These are phyloP conservation scores for Orbilia quercus DNA, from an alignment of 2,329 filamentous ascomycete genomes.

Conservation along the genomic window DNA sequence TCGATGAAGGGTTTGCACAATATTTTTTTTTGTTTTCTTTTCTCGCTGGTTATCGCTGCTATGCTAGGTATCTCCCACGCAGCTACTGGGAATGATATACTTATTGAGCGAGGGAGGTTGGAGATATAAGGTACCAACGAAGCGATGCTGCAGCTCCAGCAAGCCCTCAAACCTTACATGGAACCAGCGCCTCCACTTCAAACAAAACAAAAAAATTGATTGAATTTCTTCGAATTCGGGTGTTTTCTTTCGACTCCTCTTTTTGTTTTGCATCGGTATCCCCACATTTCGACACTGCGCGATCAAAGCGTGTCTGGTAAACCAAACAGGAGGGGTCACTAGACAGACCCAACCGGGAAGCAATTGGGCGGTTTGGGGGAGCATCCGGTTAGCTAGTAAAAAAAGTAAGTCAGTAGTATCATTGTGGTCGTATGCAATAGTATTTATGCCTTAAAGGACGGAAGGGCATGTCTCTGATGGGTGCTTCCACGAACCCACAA, in stretches of 20 bases:
- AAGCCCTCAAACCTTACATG: slow-evolving; percentile 46
- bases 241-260: slow-evolving; percentile 32
- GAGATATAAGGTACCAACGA: slow-evolving; percentile 45
- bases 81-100: slow-evolving; percentile 46
- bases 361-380: not conserved
- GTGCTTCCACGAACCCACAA: slow-evolving; percentile 8
- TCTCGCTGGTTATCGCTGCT: slow-evolving; percentile 18
- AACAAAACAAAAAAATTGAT: slow-evolving; percentile 6
- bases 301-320: slow-evolving; percentile 38
- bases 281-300: slow-evolving; percentile 29
- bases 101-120: slow-evolving; percentile 20
- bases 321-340: not conserved
- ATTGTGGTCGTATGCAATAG: slow-evolving; percentile 43
- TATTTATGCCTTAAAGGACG: slow-evolving; percentile 17
- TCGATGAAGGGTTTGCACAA: not conserved
- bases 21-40: slow-evolving; percentile 27
- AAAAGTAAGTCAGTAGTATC: not conserved
- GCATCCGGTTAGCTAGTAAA: slow-evolving; percentile 1
- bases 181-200: slow-evolving; percentile 31
- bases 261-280: slow-evolving; percentile 22
- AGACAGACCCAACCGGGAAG: not conserved
- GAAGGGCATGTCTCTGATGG: too few species aligned
- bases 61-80: slow-evolving; percentile 32
- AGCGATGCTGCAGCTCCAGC: slow-evolving; percentile 15
- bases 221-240: slow-evolving; percentile 26